Percentiles rank a stretch among this genome's conserved stretches.
phyloP scores from a whole-genome alignment of 2,329 filamentous ascomycete genomes.

The Nigrograna mackinnonii region DNA sequence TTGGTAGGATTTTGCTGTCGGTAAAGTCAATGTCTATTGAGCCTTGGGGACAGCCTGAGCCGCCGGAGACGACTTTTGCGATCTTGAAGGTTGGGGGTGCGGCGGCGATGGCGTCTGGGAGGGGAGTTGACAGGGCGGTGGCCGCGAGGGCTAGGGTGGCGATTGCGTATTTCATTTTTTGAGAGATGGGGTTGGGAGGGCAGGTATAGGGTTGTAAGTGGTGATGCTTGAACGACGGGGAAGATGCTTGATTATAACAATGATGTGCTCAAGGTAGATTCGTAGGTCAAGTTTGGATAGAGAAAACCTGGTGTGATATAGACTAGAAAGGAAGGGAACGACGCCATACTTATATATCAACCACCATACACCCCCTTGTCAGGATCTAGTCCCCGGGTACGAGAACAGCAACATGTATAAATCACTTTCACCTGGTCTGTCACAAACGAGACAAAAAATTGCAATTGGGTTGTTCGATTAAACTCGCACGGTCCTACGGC shows the following conservation, averaged over 20 bases:
- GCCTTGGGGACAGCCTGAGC: conserved; percentile 39
- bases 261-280: not conserved
- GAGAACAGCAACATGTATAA: too few species aligned
- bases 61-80: conserved; percentile 31
- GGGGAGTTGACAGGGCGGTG: conserved; percentile 21
- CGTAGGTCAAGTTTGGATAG: not conserved
- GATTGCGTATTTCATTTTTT: conserved; percentile 30
- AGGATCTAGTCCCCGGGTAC: too few species aligned
- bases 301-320: conserved; percentile 2
- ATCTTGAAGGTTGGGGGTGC: conserved; percentile 34
- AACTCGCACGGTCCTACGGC: too few species aligned
- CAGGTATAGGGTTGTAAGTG: conserved; percentile 15
- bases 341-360: conserved; percentile 27
- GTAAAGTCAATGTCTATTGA: conserved; percentile 38
- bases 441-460: too few species aligned
- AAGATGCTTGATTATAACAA: not conserved
- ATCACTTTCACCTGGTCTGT: too few species aligned
- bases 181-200: not conserved
- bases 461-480: too few species aligned
- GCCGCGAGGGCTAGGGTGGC: conserved; percentile 25
- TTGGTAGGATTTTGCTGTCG: conserved; percentile 31
- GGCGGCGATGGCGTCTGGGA: conserved; percentile 10
- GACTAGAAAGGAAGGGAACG: conserved; percentile 19
- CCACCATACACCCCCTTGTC: too few species aligned
- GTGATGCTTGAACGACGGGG: conserved; percentile 4